Percentiles rank a stretch among this genome's conserved stretches.
Evolutionary conservation across 305 asterid genomes (phyloP).

Genomic region (Fraxinus paxiana): DNA sequence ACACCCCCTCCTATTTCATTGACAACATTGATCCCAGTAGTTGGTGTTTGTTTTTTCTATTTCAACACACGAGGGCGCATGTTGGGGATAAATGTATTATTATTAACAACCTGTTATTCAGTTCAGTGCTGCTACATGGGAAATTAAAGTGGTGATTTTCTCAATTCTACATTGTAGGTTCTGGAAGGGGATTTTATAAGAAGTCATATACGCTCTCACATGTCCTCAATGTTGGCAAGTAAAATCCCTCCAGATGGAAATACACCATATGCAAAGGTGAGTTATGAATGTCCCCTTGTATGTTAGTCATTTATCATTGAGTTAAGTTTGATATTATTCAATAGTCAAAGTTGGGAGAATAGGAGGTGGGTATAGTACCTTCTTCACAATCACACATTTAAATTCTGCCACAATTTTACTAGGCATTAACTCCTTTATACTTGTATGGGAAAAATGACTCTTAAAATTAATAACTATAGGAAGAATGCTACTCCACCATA

Average conservation of each 20-base stretch:
- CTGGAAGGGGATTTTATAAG: slow-evolving; percentile 85
- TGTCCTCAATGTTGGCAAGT: slow-evolving; percentile 46
- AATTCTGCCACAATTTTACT: not conserved
- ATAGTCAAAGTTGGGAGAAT: not conserved
- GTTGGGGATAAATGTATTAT: slow-evolving; percentile 8
- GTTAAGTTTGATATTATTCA: not conserved
- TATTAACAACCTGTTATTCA: not conserved
- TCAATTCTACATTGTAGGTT: slow-evolving; percentile 45
- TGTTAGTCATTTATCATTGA: not conserved
- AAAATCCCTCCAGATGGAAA: slow-evolving; percentile 31
- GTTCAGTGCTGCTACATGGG: not conserved
- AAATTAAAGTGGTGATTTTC: not conserved
- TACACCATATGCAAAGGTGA: slow-evolving; percentile 59
- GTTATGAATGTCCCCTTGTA: not conserved
- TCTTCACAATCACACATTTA: not conserved
- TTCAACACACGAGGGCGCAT: not conserved
- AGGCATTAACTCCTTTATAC: not conserved
- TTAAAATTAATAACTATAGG: not conserved
- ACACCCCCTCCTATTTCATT: not conserved
- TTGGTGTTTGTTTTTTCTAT: slow-evolving; percentile 8
- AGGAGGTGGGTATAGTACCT: not conserved
- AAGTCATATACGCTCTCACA: slow-evolving; percentile 68
- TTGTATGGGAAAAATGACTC: not conserved
- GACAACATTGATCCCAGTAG: not conserved
- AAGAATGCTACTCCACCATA: not conserved